Evolutionary conservation across 352 stramenopile genomes (phyloP).

Genomic region (Phytophthora sansomeana): DNA sequence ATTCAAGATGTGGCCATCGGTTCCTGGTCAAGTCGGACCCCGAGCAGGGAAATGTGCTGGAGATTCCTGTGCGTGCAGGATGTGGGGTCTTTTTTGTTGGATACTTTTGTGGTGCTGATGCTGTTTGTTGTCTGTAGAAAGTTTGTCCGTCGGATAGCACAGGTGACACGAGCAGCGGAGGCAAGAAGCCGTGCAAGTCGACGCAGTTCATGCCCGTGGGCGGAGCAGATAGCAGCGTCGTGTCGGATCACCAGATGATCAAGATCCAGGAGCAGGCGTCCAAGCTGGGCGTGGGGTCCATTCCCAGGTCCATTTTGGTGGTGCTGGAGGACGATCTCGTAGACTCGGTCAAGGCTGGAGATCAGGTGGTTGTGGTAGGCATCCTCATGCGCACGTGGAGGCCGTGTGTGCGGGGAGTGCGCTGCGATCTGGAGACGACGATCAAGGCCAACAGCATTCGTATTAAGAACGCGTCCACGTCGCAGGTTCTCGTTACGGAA

Average conservation of each 20-base stretch:
- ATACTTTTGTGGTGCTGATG: background rate
- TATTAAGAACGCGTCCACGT: conserved; percentile 69
- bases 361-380: conserved; percentile 95
- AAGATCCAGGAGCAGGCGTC: conserved; percentile 97
- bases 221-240: conserved; percentile 48
- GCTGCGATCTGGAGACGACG: conserved; percentile 93
- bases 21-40: conserved; percentile 92
- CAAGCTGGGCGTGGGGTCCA: conserved; percentile 92
- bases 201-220: conserved; percentile 75
- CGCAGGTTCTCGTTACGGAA: conserved; percentile 73
- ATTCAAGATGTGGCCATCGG: conserved; percentile 65
- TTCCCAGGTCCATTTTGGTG: conserved; percentile 95
- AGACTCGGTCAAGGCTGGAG: conserved; percentile 92
- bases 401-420: conserved; percentile 72
- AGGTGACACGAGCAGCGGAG: conserved; percentile 35
- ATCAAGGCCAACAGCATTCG: conserved; percentile 81
- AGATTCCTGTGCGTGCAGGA: conserved; percentile 59
- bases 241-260: conserved; percentile 92
- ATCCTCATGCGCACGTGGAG: conserved; percentile 95
- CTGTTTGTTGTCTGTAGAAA: conserved; percentile 40
- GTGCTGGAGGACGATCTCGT: conserved; percentile 92
- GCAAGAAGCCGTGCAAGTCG: conserved; percentile 80
- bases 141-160: conserved; percentile 55
- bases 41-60: conserved; percentile 91
- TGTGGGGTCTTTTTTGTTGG: background rate